Conservation (phyloP, 2,329 filamentous ascomycete genomes). For the Colletotrichum navitas region DNA sequence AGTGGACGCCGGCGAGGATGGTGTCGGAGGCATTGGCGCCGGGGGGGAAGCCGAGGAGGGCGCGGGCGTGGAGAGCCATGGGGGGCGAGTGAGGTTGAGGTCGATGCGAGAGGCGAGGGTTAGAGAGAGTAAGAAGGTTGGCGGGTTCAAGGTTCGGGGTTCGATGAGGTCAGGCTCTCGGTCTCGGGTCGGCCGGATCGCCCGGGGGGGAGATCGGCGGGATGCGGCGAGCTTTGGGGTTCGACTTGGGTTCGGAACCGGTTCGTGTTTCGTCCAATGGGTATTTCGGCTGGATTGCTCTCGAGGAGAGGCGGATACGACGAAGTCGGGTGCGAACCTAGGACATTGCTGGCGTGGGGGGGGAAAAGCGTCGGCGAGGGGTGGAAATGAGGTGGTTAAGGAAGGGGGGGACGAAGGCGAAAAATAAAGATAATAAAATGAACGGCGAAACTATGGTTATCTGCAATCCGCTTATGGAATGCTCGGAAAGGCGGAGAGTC, state of each 20-base stretch:
- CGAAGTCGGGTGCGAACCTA: background rate
- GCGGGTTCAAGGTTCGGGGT: background rate
- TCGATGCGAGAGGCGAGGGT: background rate
- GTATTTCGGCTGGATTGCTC: background rate
- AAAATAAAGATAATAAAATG: too few species aligned
- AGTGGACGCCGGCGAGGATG: slow-evolving; percentile 71
- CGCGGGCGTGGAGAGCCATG: slow-evolving; percentile 57
- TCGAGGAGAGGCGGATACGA: background rate
- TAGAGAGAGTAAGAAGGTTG: background rate
- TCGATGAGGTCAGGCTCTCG: background rate
- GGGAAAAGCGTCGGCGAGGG: too few species aligned
- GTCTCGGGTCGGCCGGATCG: slow-evolving; percentile 12
- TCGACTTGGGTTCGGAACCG: too few species aligned
- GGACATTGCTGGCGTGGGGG: slow-evolving; percentile 17
- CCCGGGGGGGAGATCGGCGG: background rate
- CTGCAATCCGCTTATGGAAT: slow-evolving; percentile 11
- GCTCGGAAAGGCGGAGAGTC: slow-evolving; percentile 30
- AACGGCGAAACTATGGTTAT: slow-evolving; percentile 19
- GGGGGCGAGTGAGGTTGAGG: background rate
- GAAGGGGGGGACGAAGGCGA: background rate
- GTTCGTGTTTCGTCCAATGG: slow-evolving; percentile 8
- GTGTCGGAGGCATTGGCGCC: slow-evolving; percentile 70
- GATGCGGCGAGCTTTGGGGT: too few species aligned
- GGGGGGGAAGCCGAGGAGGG: slow-evolving; percentile 61
- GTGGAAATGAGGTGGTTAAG: background rate